phyloP scores from a whole-genome alignment of 1,284 basidiomycete genomes.

The Puccinia hordei region DNA sequence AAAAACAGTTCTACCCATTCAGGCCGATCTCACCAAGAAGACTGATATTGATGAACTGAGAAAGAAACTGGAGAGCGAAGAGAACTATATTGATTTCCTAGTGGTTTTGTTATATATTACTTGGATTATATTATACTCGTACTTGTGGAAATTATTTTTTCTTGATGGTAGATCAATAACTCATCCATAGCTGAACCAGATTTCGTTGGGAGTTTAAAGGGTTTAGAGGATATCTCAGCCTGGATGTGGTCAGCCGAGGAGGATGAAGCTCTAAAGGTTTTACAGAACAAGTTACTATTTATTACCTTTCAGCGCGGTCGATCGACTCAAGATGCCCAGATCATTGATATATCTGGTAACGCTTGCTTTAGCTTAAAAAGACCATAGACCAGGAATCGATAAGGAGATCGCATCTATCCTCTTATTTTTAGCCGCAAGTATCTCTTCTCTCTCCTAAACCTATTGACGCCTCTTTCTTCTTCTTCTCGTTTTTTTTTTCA shows the following conservation, averaged over 20 bases:
- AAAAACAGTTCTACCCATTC: no score
- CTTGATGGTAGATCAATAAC: slow-evolving; percentile 18
- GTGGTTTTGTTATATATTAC: no score
- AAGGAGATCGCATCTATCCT: slow-evolving; percentile 27
- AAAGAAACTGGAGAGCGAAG: slow-evolving; percentile 37
- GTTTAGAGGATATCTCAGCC: not conserved
- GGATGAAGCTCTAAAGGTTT: slow-evolving; percentile 4
- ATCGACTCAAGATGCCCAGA: no score
- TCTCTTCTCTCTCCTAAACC: not conserved
- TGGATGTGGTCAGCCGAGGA: slow-evolving; percentile 37
- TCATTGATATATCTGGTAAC: slow-evolving; percentile 47
- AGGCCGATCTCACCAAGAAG: slow-evolving; percentile 42
- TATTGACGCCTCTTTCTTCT: no score
- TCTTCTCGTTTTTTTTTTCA: not conserved
- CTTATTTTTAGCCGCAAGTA: slow-evolving; percentile 19
- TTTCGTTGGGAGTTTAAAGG: not conserved
- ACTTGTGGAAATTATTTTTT: not conserved
- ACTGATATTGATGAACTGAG: not conserved
- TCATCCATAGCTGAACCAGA: slow-evolving; percentile 21
- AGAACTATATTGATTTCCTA: slow-evolving; percentile 44
- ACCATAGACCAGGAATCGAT: slow-evolving; percentile 33
- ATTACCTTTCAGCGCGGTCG: no score
- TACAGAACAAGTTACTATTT: slow-evolving; percentile 46
- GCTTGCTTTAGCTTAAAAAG: slow-evolving; percentile 34
- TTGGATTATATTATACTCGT: no score